Conservation (phyloP, 2,329 filamentous ascomycete species). For the Pyrenochaeta sp. region DNA sequence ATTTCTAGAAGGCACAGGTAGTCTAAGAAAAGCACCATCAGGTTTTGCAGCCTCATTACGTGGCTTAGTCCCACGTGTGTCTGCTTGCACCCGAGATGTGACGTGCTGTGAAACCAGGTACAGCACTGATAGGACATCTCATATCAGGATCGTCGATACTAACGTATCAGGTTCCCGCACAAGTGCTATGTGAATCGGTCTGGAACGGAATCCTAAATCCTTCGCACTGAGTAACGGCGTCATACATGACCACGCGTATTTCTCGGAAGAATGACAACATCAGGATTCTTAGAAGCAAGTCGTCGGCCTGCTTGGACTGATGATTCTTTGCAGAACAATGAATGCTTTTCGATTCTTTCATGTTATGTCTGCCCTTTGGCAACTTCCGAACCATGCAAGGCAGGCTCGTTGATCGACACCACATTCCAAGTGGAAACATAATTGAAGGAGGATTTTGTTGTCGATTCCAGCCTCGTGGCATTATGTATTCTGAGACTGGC, state of each 20-base stretch:
- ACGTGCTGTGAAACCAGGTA: conserved; percentile 14
- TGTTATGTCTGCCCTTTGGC: too few species aligned
- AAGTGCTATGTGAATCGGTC: conserved; percentile 8
- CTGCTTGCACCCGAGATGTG: conserved; percentile 8
- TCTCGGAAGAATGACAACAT: background rate
- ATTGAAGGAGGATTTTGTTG: too few species aligned
- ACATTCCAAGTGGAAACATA: too few species aligned
- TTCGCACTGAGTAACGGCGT: background rate
- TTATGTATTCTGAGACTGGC: too few species aligned
- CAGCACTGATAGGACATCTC: conserved; percentile 5
- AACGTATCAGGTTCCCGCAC: conserved; percentile 10
- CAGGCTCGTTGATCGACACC: too few species aligned
- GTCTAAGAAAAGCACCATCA: conserved; percentile 9
- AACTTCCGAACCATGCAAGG: too few species aligned
- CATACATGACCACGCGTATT: background rate
- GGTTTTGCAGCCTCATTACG: conserved; percentile 27
- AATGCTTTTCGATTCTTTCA: too few species aligned
- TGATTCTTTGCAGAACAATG: too few species aligned
- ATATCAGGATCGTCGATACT: conserved; percentile 4
- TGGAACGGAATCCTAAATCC: conserved; percentile 10
- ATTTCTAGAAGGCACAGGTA: conserved; percentile 11
- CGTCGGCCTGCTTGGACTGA: too few species aligned
- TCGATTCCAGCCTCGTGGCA: too few species aligned
- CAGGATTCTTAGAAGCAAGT: too few species aligned
- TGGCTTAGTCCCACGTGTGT: conserved; percentile 26